Evolutionary conservation across 768 basidiomycete genomes (phyloP), one percentile per base, ranked within the genome.

Genomic region (Kwoniella newhampshirensis): DNA sequence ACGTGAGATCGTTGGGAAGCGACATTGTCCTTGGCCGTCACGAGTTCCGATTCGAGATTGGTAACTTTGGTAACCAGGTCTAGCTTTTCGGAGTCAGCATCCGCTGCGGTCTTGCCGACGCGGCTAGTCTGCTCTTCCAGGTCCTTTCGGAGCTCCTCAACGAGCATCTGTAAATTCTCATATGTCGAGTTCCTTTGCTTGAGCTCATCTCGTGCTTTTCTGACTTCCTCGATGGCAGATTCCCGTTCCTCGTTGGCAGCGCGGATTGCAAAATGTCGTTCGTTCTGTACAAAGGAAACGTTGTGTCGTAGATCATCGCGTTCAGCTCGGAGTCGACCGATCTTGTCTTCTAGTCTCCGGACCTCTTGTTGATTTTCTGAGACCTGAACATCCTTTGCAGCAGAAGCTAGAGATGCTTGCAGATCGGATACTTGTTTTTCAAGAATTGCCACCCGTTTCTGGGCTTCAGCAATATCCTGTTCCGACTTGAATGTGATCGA

Each of bases 301-400:
- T 54, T 62, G 20, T 69, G 66, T 37, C 71, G 57, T 4, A 75
- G 61, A 8, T 72, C 73, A 40, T 77, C 73, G 13, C 75, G 61
- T 54, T 77, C 75, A 11, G 59, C 18, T 36, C 75, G 71, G 2
- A 76, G 59, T n/a, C 65, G 66, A n/a, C 59, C 66, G 43, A 76
- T 67, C 28, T 71, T 70, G 15, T 51, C 43, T 36, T 42, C 54
- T n/a, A 50, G 18, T n/a, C 49, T 47, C 6, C 39, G 17, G 39
- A 44, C n/a, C 18, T 50, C 13, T 58, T 43, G 20, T 11, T 32
- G 40, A 42, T 27, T 26, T 20, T 27, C 30, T 42, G 20, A 32
- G 48, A 40, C 20, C 9, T 18, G 11, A 11, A 17, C 26, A 28
- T 27, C 26, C 20, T n/a, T 20, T 18, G 53, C 23, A 12, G 45